Evolutionary conservation across 176 grass and related monocot species (phyloP), one percentile per base, ranked within the genome.

Genomic region (Lolium perenne): DNA sequence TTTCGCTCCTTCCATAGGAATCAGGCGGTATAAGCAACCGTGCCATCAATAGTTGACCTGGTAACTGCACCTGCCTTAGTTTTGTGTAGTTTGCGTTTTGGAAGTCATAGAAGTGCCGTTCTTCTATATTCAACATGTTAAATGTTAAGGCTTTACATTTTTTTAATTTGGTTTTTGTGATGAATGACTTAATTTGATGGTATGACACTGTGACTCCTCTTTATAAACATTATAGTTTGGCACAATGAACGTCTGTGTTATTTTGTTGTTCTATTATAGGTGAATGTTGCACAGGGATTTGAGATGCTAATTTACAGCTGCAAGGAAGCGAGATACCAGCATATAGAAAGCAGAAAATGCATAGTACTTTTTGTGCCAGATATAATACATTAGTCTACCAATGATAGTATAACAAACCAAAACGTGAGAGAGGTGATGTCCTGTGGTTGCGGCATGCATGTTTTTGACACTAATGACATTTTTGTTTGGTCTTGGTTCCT

Each of bases 11-110:
- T 29, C 29, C 29, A 29, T 29, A 29, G 29, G 29, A 29, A 29
- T 2, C 29, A 29, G 29, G n/a, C n/a, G n/a, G n/a, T n/a, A n/a
- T n/a, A n/a, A n/a, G n/a, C n/a, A n/a, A n/a, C n/a, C n/a, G n/a
- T n/a, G 29, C 29, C 29, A 29, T 29, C 29, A 29, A 29, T 29
- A 29, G 29, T 29, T 2, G 29, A 29, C 29, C 29, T 29, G 32
- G 48, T 82, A 82, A 56, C 48, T 10, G 8, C 48, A 40, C 76
- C 49, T n/a, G 32, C 53, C 54, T 77, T 58, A 22, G 76, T 57
- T 78, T 78, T 78, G 17, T 43, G 53, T 18, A 78, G 59, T 78
- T 41, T 41, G 55, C 11, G 38, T 78, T 41, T 78, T 78, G 2
- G 10, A 78, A 58, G 23, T 4, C 35, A 43, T 78, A 35, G 76